Conservation (phyloP, 352 stramenopile genomes). For the Phytopythium delawarense region DNA sequence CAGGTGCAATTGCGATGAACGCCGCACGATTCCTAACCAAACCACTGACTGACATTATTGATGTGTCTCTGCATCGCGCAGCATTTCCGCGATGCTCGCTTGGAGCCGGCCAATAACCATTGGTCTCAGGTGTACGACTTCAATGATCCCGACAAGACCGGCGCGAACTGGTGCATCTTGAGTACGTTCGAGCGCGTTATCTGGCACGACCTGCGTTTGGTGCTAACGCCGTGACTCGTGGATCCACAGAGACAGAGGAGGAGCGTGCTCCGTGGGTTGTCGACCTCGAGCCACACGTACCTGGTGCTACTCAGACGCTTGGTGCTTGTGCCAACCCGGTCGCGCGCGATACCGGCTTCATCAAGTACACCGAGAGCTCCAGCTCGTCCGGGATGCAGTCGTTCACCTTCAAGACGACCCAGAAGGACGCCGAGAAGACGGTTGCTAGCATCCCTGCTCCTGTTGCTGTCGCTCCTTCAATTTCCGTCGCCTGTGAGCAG, state of each 20-base stretch:
- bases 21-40: not conserved
- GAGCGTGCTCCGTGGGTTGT: conserved; percentile 41
- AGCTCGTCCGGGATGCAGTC: conserved; percentile 40
- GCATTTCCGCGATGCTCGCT: conserved; percentile 63
- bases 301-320: conserved; percentile 23
- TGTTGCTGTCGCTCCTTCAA: not conserved
- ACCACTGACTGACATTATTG: not conserved
- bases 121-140: conserved; percentile 92
- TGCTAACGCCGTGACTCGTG: not conserved
- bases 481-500: not conserved
- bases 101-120: conserved; percentile 86
- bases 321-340: conserved; percentile 64
- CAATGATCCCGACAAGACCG: conserved; percentile 84
- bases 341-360: conserved; percentile 45
- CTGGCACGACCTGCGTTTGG: not conserved
- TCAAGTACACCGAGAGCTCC: conserved; percentile 43
- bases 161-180: conserved; percentile 67
- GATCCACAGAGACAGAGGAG: conserved; percentile 35
- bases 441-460: conserved; percentile 8
- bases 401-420: conserved; percentile 65
- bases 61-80: conserved; percentile 8
- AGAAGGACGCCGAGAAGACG: conserved; percentile 30
- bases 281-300: conserved; percentile 37
- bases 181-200: conserved; percentile 17
- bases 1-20: conserved; percentile 19